phyloP scores from a whole-genome alignment of 257 asterid genomes.

The Agastache rugosa region DNA sequence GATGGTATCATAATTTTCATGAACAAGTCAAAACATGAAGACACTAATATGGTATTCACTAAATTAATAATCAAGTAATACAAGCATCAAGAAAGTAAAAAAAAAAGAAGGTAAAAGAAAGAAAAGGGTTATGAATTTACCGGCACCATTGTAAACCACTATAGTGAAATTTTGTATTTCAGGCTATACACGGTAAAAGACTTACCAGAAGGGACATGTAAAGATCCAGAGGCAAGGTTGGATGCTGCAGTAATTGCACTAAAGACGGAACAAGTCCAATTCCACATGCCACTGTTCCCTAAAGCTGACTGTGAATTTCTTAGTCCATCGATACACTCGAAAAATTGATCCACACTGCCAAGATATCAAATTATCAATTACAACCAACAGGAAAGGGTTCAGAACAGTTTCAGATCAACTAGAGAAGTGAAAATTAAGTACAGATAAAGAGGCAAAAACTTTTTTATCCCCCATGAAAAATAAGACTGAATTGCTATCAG shows the following conservation, averaged over 20 bases:
- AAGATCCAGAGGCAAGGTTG: conserved; percentile 95
- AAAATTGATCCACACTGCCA: conserved; percentile 97
- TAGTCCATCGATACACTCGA: conserved; percentile 93
- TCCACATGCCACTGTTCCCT: conserved; percentile 97
- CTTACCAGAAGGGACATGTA: conserved; percentile 78
- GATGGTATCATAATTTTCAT: conserved; percentile 6
- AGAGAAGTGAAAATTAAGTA: neutral
- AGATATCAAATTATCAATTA: conserved; percentile 35
- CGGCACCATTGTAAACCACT: conserved; percentile 17
- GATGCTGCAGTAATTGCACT: conserved; percentile 97
- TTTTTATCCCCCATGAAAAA: conserved; percentile 21
- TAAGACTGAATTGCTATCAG: conserved; percentile 22
- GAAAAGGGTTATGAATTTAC: neutral
- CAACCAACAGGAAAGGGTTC: conserved; percentile 28
- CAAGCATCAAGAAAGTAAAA: neutral
- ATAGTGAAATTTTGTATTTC: neutral
- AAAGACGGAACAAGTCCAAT: conserved; percentile 93
- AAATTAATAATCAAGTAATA: conserved; percentile 5
- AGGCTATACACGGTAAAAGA: conserved; percentile 25
- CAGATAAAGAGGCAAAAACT: conserved; percentile 11
- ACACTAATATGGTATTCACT: neutral
- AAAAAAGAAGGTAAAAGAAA: neutral
- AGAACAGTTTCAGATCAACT: conserved; percentile 32
- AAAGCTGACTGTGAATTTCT: conserved; percentile 93
- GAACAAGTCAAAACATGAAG: conserved; percentile 10